Base-by-base conservation (phyloP, 495 filamentous ascomycete genomes). In the Trichoderma gamsii region DNA sequence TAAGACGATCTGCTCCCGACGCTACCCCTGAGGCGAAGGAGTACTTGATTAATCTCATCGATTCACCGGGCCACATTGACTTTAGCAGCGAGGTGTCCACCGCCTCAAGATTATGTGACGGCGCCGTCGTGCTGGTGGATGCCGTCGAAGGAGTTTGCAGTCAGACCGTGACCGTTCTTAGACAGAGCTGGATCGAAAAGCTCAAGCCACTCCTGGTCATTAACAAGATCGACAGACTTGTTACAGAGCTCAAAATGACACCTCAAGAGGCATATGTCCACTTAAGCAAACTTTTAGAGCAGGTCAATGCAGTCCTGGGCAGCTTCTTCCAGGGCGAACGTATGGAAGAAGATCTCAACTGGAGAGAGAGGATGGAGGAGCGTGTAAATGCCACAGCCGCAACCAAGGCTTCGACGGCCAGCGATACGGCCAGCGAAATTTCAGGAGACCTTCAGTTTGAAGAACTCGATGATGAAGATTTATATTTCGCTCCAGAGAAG, bases 11-110 rank as follows among this genome's bases (percentile, higher is more conserved):
- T 49, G 79, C 84, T 12, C 87, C 89, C 15, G 90, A 95, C 6
- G 86, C 86, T 12, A 72, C 83, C 27, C 91, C 91, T 1, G 83
- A 86, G 66, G 82, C 87, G 16, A 90, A 91, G 72, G 93, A 98
- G 75, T 97, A 96, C 75, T 84, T 99, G 63, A 92, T 99, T 77
- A 99, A 99, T 77, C 79, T 99, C 46, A 99, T 99, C 71, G 95
- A 99, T 77, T 98, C 96, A 0, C 95, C 95, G 0, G 95, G 95
- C 11, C 95, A 99, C 75, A 97, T 99, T 63, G 95, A 99, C 76
- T 99, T 99, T 79, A 97, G 93, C 82, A 96, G 92, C 68, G 95
- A 99, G 76, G 95, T 99, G 3, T 97, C 93, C 2, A 98, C 93
- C 0, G 95, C 95, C 2, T 97, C 94, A 0, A 87, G 95, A 56